These are phyloP conservation scores for Fusarium sp. DNA, from an alignment of 2,329 filamentous ascomycete species.

Conservation along the genomic window DNA sequence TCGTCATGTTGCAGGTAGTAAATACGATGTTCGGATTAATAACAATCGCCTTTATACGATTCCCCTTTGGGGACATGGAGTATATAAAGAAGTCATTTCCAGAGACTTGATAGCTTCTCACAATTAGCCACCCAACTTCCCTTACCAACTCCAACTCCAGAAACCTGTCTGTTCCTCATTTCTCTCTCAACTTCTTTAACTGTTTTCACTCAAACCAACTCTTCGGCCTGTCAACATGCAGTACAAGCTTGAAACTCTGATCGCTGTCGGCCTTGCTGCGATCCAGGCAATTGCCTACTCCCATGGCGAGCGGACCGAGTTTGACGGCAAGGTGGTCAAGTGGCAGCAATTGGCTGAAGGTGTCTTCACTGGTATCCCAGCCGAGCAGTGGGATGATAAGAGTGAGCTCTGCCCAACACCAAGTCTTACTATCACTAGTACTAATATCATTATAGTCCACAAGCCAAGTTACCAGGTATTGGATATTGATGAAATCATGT, in stretches of 20 bases:
- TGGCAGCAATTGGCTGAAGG: constrained; percentile 1
- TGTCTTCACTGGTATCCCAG: constrained; percentile 1
- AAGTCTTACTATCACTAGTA: not conserved
- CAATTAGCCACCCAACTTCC: not conserved
- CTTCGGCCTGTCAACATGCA: not conserved
- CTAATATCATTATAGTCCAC: not conserved
- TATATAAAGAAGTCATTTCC: not conserved
- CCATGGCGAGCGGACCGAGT: not conserved
- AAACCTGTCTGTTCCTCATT: not conserved
- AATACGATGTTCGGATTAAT: not conserved
- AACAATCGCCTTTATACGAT: not conserved
- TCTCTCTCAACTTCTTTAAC: not conserved
- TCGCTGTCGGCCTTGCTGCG: not conserved
- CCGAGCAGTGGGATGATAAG: not conserved
- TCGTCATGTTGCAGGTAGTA: not conserved
- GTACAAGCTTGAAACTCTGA: constrained; percentile 2
- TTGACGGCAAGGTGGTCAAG: not conserved
- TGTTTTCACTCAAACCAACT: not conserved
- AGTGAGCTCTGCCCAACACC: not conserved
- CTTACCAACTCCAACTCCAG: not conserved
- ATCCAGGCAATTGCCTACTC: not conserved
- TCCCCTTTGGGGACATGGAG: not conserved
- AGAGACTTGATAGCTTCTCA: not conserved
- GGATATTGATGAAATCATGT: not conserved
- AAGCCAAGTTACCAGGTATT: not conserved